phyloP scores from a whole-genome alignment of 208 protist species.

The Naegleria gruberi region DNA sequence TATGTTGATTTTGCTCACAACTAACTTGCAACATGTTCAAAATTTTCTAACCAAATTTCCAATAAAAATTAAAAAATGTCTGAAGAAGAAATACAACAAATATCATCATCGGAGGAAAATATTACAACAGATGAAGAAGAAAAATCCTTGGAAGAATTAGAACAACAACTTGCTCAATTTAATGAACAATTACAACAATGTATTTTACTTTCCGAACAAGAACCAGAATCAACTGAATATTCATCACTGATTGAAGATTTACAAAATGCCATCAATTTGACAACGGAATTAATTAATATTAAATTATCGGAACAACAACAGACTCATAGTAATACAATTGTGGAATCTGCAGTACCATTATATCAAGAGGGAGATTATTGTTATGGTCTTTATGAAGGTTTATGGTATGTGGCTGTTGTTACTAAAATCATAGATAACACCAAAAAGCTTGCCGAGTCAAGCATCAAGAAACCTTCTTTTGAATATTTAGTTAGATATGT shows the following conservation, averaged over 20 bases:
- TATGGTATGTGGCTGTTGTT: constrained; percentile 15
- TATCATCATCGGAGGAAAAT: too few relatives aligned
- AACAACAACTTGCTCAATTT: not conserved
- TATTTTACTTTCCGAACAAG: not conserved
- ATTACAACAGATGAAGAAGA: not conserved
- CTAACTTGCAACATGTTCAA: too few relatives aligned
- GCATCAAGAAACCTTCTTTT: not conserved
- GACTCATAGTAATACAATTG: not conserved
- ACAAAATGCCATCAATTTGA: not conserved
- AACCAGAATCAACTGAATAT: not conserved
- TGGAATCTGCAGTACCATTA: not conserved
- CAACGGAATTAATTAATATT: not conserved
- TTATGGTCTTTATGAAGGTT: constrained; percentile 18
- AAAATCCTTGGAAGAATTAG: not conserved
- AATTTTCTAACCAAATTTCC: too few relatives aligned
- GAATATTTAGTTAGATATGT: constrained; percentile 10
- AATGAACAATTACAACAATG: not conserved
- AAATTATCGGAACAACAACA: not conserved
- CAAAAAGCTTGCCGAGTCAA: not conserved
- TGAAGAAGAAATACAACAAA: too few relatives aligned
- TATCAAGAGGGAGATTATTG: not conserved
- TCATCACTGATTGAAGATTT: not conserved
- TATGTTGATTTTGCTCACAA: too few relatives aligned
- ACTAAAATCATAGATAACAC: not conserved
- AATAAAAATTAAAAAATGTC: too few relatives aligned